Evolutionary conservation across 306 rosid genomes (phyloP).

Genomic region (Parietaria judaica): DNA sequence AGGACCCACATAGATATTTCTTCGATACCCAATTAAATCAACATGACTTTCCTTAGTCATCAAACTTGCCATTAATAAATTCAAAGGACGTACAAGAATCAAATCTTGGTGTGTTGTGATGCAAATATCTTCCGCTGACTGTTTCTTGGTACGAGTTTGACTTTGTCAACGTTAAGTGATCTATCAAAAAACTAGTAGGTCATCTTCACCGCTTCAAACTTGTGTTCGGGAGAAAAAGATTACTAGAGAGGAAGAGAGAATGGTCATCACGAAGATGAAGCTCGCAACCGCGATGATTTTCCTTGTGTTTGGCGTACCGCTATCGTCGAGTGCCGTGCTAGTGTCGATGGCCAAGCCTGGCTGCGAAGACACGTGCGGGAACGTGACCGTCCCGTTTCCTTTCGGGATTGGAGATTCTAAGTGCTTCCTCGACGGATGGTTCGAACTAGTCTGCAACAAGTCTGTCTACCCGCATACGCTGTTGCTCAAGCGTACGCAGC

Average conservation of each 20-base stretch:
- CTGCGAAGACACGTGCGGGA: neutral
- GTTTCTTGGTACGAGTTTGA: too few species aligned
- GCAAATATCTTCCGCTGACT: too few species aligned
- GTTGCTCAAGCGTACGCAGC: neutral
- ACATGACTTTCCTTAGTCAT: too few species aligned
- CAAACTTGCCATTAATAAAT: too few species aligned
- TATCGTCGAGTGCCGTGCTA: neutral
- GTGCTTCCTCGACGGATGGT: conserved; percentile 17
- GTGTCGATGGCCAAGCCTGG: neutral
- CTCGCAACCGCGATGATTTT: neutral
- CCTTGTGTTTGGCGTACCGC: neutral
- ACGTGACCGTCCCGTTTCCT: conserved; percentile 2
- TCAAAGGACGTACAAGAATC: too few species aligned
- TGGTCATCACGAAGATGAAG: neutral
- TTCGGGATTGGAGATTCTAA: neutral
- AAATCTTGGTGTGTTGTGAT: too few species aligned
- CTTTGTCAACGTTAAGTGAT: too few species aligned
- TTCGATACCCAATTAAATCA: too few species aligned
- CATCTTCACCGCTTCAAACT: too few species aligned
- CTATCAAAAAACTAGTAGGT: too few species aligned
- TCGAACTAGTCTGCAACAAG: conserved; percentile 20
- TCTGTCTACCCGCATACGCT: neutral
- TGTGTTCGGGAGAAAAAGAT: too few species aligned
- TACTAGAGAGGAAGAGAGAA: neutral
- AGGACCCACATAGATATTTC: too few species aligned